Evolutionary conservation across 2,329 filamentous ascomycete species (phyloP).

Genomic region (Mycosphaerella arachidis): DNA sequence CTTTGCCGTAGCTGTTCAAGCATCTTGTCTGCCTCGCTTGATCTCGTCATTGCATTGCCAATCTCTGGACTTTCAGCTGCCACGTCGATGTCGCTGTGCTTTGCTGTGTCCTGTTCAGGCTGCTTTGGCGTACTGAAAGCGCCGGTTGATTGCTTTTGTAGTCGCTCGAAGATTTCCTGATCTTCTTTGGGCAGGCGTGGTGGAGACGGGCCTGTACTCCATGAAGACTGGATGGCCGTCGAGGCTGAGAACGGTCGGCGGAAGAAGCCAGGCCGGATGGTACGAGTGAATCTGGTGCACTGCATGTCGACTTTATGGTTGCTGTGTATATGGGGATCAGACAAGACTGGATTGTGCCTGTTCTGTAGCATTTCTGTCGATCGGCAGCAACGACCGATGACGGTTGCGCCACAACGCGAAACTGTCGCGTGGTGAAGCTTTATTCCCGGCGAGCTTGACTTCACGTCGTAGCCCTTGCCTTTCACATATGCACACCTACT

Average conservation of each 20-base stretch:
- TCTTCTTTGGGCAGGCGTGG: conserved; percentile 83
- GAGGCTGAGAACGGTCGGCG: conserved; percentile 36
- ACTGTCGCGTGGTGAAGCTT: not conserved
- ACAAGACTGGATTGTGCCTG: too few relatives aligned
- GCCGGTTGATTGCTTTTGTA: conserved; percentile 72
- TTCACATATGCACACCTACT: too few relatives aligned
- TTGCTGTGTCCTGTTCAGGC: conserved; percentile 16
- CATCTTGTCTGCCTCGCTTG: conserved; percentile 24
- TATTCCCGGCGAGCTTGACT: conserved; percentile 1
- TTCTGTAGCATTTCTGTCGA: not conserved
- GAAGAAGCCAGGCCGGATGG: conserved; percentile 28
- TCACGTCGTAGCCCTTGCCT: not conserved
- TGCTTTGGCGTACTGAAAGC: conserved; percentile 64
- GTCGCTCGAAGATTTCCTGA: conserved; percentile 83
- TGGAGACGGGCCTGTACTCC: conserved; percentile 59
- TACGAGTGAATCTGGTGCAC: conserved; percentile 17
- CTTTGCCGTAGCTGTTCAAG: conserved; percentile 30
- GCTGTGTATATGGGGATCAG: too few relatives aligned
- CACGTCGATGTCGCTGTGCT: not conserved
- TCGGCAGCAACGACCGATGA: not conserved
- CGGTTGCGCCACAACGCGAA: not conserved
- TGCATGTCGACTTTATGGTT: conserved; percentile 19
- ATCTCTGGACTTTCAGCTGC: conserved; percentile 3
- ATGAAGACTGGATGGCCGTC: conserved; percentile 40
- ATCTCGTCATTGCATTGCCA: conserved; percentile 5